Evolutionary conservation across 2,329 filamentous ascomycete genomes (phyloP), one percentile per base, ranked within the genome.

Genomic region (Westerdykella sp.): DNA sequence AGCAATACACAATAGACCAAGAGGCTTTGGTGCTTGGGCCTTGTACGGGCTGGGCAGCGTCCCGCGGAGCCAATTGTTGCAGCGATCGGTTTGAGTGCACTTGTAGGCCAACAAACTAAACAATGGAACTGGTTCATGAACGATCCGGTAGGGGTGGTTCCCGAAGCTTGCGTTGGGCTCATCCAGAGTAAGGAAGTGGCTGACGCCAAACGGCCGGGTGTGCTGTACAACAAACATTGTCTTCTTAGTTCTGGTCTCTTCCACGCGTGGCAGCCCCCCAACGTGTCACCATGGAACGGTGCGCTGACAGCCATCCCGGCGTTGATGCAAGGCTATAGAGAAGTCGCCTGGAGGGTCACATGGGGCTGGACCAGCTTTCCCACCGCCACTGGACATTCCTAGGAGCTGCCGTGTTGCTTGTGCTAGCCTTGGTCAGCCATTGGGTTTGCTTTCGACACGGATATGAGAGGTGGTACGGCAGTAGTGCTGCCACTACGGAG

Each of bases 361-460:
- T 51, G 51, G 41, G 15, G 21, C 13, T 23, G 32, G 31, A 42
- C 6, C 32, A 30, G 39, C 32, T 25, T 21, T 13, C 46, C 51
- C 52, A 51, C 48, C 52, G 50, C 52, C 52, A 51, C 48, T 46
- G 42, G 40, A 18, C 23, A 18, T 35, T 35, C n/a, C 32, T 35
- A 13, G n/a, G 32, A 10, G 32, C n/a, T 35, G 9, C 16, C 12
- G 16, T 40, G 39, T 21, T 42, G 37, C 32, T 44, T 41, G 36
- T 39, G 39, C 38, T 32, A 37, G 43, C 21, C 21, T 42, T 42
- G 22, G 44, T 15, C 35, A 28, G 25, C 25, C 38, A 11, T 31
- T 40, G 38, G 18, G 39, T 36, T 37, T 35, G 15, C 25, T 23
- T 41, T 41, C 23, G 41, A 46, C 43, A 47, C 44, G 42, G 30